Percentiles rank a stretch among this genome's conserved stretches.
phyloP scores from a whole-genome alignment of 1,284 basidiomycete species.

The Austroboletus niveus region DNA sequence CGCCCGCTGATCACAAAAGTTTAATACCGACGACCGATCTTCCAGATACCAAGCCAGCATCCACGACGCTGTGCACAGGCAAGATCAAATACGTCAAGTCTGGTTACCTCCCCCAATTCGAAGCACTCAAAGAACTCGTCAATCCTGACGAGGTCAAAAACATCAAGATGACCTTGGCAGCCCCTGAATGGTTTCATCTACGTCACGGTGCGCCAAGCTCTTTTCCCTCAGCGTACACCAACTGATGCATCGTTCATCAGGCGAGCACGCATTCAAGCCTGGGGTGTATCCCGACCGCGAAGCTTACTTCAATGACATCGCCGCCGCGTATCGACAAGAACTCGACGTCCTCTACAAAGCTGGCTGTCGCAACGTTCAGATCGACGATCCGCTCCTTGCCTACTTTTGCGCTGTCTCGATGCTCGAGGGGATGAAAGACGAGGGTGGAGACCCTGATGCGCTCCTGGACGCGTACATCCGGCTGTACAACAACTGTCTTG shows the following conservation, averaged over 20 bases:
- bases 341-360: slow-evolving; percentile 68
- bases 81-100: slow-evolving; percentile 62
- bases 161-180: slow-evolving; percentile 73
- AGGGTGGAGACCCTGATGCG: slow-evolving; percentile 58
- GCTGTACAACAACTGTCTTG: slow-evolving; percentile 66
- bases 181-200: slow-evolving; percentile 77
- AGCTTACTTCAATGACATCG: slow-evolving; percentile 74
- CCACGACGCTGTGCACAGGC: slow-evolving; percentile 52
- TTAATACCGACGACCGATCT: slow-evolving; percentile 34
- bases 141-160: slow-evolving; percentile 57
- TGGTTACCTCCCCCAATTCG: slow-evolving; percentile 64
- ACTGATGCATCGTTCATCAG: slow-evolving; percentile 6
- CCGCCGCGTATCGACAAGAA: slow-evolving; percentile 67
- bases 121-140: slow-evolving; percentile 54
- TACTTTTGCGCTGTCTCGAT: slow-evolving; percentile 65
- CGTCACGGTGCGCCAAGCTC: slow-evolving; percentile 51
- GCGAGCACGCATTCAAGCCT: slow-evolving; percentile 20
- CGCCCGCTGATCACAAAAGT: neutral
- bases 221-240: neutral
- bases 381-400: slow-evolving; percentile 72
- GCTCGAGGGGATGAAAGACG: slow-evolving; percentile 60
- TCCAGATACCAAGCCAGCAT: slow-evolving; percentile 44
- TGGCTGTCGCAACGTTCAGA: slow-evolving; percentile 74
- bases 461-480: slow-evolving; percentile 69
- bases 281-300: slow-evolving; percentile 37